Conservation (phyloP, 2,329 filamentous ascomycete species). For the Cladophialophora psammophila region DNA sequence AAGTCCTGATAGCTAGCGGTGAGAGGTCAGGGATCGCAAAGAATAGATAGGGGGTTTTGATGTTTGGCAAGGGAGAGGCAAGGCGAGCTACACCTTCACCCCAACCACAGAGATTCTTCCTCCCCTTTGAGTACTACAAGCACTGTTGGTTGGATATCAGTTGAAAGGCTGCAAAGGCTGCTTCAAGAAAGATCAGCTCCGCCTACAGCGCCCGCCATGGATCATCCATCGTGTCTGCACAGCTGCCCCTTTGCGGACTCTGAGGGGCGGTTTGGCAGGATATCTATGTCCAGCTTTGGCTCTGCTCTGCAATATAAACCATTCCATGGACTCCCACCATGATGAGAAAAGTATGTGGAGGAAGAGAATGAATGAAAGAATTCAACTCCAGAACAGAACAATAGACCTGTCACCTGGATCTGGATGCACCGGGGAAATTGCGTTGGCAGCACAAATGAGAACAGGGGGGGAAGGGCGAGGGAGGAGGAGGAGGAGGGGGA, state of each 20-base stretch:
- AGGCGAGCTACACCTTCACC: background rate
- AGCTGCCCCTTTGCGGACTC: background rate
- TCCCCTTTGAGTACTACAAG: background rate
- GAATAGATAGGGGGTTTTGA: background rate
- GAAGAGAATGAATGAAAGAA: background rate
- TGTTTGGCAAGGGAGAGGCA: background rate
- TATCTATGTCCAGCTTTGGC: background rate
- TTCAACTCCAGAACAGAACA: background rate
- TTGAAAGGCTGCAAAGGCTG: background rate
- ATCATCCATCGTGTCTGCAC: background rate
- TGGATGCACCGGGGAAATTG: background rate
- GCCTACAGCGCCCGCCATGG: background rate
- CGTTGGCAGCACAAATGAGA: background rate
- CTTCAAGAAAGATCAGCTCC: background rate
- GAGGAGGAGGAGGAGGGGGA: too few relatives aligned
- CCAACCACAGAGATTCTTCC: background rate
- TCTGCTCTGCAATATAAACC: background rate
- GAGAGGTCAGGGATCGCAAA: background rate
- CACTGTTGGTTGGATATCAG: background rate
- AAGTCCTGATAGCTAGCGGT: background rate
- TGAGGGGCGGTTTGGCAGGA: background rate
- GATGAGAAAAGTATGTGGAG: background rate
- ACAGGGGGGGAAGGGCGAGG: background rate
- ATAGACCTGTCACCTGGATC: background rate
- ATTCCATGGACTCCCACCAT: background rate